Evolutionary conservation across 176 grass and related monocot genomes (phyloP).

Genomic region (barley (Hordeum vulgare)): MorexV3_pseudomolecules_assembly NC_058519.1:509046873-509047372

Average conservation of each 20-base stretch:
- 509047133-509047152: background rate
- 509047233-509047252: background rate
- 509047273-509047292: background rate
- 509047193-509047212: background rate
- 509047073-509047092: background rate
- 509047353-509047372: conserved; percentile 31
- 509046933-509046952: too few species aligned
- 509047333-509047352: conserved; percentile 5
- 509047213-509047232: background rate
- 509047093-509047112: background rate
- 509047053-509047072: background rate
- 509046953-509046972: too few species aligned
- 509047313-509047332: conserved; percentile 38
- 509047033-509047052: background rate
- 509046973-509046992: too few species aligned
- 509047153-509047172: background rate
- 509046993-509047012: too few species aligned
- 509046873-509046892: too few species aligned
- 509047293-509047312: background rate
- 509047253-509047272: background rate
- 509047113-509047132: background rate
- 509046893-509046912: too few species aligned
- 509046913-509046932: too few species aligned
- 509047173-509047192: background rate
- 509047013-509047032: too few species aligned